Base-by-base conservation (phyloP, 164 flowering plant genomes). In the Magnolia sinica region DNA sequence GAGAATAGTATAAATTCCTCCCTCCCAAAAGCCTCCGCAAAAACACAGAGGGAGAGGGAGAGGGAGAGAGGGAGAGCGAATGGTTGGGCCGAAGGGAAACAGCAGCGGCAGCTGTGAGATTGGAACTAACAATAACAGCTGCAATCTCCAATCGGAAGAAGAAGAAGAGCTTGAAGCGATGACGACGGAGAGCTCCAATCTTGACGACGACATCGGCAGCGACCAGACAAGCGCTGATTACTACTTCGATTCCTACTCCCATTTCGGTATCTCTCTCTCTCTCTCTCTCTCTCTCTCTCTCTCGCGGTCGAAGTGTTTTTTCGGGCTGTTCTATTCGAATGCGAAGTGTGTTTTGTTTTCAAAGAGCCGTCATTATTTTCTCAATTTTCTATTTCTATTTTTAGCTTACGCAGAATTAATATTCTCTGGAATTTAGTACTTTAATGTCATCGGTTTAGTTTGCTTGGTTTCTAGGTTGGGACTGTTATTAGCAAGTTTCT, bases 161-260 rank as follows among this genome's bases (percentile, higher is more conserved):
- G 87, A 78, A 19, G 77, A 74, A 24, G 78, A 65, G 50, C 50
- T 76, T 3, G 83, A 80, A 27, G 86, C 45, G 45, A 37, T 37
- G 45, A 37, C 45, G 45, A 37, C 45, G 45, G 45, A 79, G 77
- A 79, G 80, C 81, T 89, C 92, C 1, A 87, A 82, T 70, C 77
- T 85, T 19, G 83, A 71, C 7, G 76, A 85, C 24, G 51, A 79
- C 31, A 65, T 83, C 37, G 91, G 84, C 5, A 83, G 76, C 71
- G 98, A 90, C 72, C 81, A 90, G 76, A 96, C 99, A 80, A 94
- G 98, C 81, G 97, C 99, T 31, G 99, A 96, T 74, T 96, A 96
- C 78, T 96, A 96, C 90, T 96, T 96, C 82, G 99, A 96, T 76
- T 96, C 99, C n/a, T 96, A 96, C 88, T 96, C 99, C 61, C 99